These are phyloP conservation scores for Suillus paluster DNA, from an alignment of 768 basidiomycete species.

Conservation along the genomic window DNA sequence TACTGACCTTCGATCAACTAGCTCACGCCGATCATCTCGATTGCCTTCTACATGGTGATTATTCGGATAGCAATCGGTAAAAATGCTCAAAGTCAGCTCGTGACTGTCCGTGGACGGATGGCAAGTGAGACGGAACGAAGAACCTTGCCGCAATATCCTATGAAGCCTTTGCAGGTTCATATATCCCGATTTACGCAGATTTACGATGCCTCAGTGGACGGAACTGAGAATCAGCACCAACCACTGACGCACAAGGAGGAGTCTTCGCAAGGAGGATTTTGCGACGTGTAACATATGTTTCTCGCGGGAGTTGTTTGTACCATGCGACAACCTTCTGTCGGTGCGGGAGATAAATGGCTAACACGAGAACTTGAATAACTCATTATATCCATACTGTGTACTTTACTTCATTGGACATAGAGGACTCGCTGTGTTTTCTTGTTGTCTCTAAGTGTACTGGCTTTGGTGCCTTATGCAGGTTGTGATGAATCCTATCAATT, in stretches of 20 bases:
- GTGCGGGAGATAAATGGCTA: not conserved
- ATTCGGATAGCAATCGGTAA: conserved; percentile 11
- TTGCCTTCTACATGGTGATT: conserved; percentile 13
- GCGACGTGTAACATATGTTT: not conserved
- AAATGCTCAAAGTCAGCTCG: no score
- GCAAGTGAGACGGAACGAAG: no score
- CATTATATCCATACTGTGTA: not conserved
- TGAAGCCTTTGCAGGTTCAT: no score
- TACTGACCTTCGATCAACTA: not conserved
- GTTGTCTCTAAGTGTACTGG: no score
- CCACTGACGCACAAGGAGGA: not conserved
- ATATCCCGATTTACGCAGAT: not conserved
- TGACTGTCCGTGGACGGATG: no score
- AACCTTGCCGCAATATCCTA: no score
- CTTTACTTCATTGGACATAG: no score
- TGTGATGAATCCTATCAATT: no score
- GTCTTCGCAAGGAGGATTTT: not conserved
- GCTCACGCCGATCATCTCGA: conserved; percentile 11
- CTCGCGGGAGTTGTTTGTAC: not conserved
- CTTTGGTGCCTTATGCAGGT: no score
- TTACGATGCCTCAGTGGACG: not conserved
- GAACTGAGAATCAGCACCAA: not conserved
- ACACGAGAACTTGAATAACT: not conserved
- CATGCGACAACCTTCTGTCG: not conserved
- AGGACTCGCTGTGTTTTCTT: no score